Conservation (phyloP, 352 stramenopile species). For the Phytophthora hybrid region DNA sequence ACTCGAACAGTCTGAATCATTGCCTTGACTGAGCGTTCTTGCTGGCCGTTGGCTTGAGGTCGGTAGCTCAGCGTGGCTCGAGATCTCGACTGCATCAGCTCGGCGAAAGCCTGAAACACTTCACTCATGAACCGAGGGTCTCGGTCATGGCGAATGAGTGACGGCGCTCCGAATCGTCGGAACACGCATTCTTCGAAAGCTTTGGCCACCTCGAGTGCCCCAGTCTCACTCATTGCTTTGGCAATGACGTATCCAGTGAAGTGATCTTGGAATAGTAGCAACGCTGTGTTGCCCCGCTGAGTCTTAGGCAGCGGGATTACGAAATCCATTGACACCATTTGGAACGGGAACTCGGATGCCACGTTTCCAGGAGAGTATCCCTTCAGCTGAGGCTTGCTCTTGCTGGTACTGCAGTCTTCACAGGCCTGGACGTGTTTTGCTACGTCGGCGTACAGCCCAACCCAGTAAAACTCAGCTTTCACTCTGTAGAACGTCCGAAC, state of each 20-base stretch:
- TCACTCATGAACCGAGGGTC: neutral
- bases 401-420: conserved; percentile 9
- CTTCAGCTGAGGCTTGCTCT: conserved; percentile 5
- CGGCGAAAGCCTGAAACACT: too few relatives aligned
- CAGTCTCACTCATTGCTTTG: neutral
- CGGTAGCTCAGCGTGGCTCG: too few relatives aligned
- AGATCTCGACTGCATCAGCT: too few relatives aligned
- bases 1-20: neutral
- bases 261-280: conserved; percentile 9
- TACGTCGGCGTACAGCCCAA: neutral
- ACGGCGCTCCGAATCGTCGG: neutral
- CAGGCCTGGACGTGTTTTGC: neutral
- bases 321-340: too few relatives aligned
- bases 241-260: neutral
- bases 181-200: conserved; percentile 5
- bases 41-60: too few relatives aligned
- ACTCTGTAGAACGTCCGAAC: too few relatives aligned
- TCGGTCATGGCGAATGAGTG: neutral
- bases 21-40: too few relatives aligned
- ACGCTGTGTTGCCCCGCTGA: conserved; percentile 1
- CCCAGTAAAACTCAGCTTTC: too few relatives aligned
- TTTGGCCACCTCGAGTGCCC: neutral
- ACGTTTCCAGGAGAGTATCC: conserved; percentile 7
- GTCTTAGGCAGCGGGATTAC: neutral
- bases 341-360: too few relatives aligned